A percentile compares a stretch with the other conserved stretches of the same genome.
Conservation (phyloP, 257 asterid genomes). For the Nicotiana otophora region DNA sequence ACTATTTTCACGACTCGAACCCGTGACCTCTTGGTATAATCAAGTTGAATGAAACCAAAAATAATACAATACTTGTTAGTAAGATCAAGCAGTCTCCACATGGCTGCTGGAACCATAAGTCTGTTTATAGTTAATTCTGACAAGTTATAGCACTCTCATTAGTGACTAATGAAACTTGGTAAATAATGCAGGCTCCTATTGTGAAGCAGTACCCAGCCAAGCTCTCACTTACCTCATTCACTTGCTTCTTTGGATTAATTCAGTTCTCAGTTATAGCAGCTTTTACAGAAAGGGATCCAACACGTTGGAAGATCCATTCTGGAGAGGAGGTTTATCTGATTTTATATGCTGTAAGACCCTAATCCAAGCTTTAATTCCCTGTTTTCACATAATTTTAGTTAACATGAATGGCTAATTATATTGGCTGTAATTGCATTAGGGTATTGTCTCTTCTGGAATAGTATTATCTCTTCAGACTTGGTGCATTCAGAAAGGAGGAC, state of each 20-base stretch:
- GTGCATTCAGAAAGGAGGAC: conserved; percentile 92
- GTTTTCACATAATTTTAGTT: not conserved
- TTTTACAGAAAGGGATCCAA: conserved; percentile 60
- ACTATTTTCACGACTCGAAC: too few relatives aligned
- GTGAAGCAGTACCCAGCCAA: conserved; percentile 84
- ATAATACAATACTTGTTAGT: not conserved
- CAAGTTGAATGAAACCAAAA: not conserved
- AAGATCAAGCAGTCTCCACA: not conserved
- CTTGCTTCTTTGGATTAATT: conserved; percentile 73
- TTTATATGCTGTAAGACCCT: conserved; percentile 62
- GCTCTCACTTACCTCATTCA: conserved; percentile 77
- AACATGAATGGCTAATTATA: not conserved
- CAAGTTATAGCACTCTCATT: not conserved
- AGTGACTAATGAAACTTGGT: not conserved
- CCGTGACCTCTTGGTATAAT: not conserved
- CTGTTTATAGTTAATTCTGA: not conserved
- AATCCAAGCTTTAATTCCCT: not conserved
- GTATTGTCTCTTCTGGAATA: conserved; percentile 75
- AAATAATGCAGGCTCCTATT: conserved; percentile 63
- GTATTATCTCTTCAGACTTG: conserved; percentile 79
- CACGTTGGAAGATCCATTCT: conserved; percentile 60
- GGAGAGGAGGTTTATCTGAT: conserved; percentile 64
- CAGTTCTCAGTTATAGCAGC: conserved; percentile 80
- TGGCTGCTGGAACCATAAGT: not conserved
- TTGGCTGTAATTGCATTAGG: conserved; percentile 36